Evolutionary conservation across 1,139 yeast species (phyloP).

Genomic region (Sugiyamaella paludigena): DNA sequence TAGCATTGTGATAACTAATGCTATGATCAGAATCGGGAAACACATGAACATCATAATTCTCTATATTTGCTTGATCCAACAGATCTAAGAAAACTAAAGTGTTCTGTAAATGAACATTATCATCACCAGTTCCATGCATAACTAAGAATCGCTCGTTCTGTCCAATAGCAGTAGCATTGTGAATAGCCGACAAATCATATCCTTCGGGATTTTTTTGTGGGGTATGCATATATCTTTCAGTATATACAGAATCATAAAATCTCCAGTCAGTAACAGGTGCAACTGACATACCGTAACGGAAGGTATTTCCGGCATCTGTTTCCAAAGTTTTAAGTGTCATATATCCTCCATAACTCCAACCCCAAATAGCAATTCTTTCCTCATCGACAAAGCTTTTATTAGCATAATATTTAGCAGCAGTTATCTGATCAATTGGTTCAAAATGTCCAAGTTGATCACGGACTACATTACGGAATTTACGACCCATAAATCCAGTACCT

Average conservation of each 20-base stretch:
- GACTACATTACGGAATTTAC: conserved; percentile 69
- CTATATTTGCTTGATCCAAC: conserved; percentile 58
- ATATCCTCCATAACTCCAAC: conserved; percentile 92
- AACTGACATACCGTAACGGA: conserved; percentile 80
- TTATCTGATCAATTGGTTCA: conserved; percentile 81
- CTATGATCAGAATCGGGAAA: conserved; percentile 94
- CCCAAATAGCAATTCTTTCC: conserved; percentile 82
- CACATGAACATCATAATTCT: conserved; percentile 84
- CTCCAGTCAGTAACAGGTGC: conserved; percentile 89
- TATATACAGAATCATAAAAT: conserved; percentile 75
- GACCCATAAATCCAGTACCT: conserved; percentile 90
- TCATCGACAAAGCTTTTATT: conserved; percentile 53
- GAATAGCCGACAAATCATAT: conserved; percentile 46
- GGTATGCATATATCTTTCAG: conserved; percentile 84
- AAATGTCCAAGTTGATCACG: conserved; percentile 70
- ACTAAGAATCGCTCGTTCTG: conserved; percentile 68
- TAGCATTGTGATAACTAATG: conserved; percentile 77
- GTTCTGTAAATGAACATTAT: conserved; percentile 92
- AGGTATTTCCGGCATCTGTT: conserved; percentile 61
- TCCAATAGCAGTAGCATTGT: conserved; percentile 48
- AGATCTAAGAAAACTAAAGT: conserved; percentile 72
- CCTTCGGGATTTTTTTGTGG: conserved; percentile 58
- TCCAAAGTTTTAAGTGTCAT: conserved; percentile 75
- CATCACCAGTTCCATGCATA: conserved; percentile 97
- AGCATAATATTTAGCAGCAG: conserved; percentile 63